These are phyloP conservation scores for Volvariella volvacea DNA, from an alignment of 1,284 basidiomycete genomes.

Conservation along the genomic window DNA sequence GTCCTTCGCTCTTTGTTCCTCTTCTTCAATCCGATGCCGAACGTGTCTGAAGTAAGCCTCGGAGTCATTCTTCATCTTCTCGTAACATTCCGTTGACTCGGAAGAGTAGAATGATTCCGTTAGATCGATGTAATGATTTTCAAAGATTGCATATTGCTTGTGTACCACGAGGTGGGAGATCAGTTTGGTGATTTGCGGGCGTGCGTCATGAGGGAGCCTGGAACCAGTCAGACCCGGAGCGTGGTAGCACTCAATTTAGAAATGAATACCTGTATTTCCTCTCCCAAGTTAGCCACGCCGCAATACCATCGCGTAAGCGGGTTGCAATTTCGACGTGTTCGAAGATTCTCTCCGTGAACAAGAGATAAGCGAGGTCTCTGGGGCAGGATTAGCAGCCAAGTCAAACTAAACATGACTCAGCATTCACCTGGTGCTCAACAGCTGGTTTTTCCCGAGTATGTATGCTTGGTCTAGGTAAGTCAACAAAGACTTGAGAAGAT, in stretches of 20 bases:
- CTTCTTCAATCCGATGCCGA: slow-evolving; percentile 42
- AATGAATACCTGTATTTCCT: slow-evolving; percentile 36
- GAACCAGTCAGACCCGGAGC: neutral
- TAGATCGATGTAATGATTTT: slow-evolving; percentile 42
- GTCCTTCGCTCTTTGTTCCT: slow-evolving; percentile 44
- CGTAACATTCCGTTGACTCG: slow-evolving; percentile 38
- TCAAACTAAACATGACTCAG: neutral
- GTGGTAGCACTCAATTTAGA: neutral
- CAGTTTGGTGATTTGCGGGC: slow-evolving; percentile 33
- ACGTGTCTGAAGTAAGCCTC: slow-evolving; percentile 50
- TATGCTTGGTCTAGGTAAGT: slow-evolving; percentile 61
- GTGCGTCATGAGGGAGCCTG: slow-evolving; percentile 18
- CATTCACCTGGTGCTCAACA: slow-evolving; percentile 36
- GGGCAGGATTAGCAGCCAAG: neutral
- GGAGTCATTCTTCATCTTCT: slow-evolving; percentile 36
- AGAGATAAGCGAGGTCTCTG: slow-evolving; percentile 46
- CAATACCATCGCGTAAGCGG: slow-evolving; percentile 42
- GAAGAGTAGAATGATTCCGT: slow-evolving; percentile 46
- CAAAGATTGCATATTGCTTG: slow-evolving; percentile 49
- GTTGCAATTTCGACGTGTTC: slow-evolving; percentile 37
- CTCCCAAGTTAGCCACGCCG: slow-evolving; percentile 52
- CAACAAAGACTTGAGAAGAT: slow-evolving; percentile 51
- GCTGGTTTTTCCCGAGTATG: slow-evolving; percentile 27
- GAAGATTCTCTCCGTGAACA: slow-evolving; percentile 48
- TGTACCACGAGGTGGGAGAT: slow-evolving; percentile 49